Percentiles rank a stretch among this genome's conserved stretches.
These are phyloP conservation scores for Macrotyloma uniflorum DNA, from an alignment of 306 rosid species.

Conservation along the genomic window DNA sequence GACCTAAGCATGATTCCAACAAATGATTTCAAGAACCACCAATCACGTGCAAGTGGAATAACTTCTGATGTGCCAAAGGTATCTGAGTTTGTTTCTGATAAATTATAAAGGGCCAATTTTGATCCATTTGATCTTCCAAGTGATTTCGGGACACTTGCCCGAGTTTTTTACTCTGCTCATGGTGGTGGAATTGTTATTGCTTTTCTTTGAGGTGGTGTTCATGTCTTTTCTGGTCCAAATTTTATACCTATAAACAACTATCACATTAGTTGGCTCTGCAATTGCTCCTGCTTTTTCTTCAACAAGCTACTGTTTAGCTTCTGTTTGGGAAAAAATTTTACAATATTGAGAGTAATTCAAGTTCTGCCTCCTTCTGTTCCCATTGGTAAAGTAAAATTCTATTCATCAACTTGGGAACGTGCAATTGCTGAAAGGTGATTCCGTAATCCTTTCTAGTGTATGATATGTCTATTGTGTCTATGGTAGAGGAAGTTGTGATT, in stretches of 20 bases:
- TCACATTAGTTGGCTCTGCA: constrained; percentile 98
- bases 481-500: no score
- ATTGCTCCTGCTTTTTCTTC: constrained; percentile 99
- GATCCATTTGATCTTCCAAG: constrained; percentile 99
- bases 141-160: constrained; percentile 95
- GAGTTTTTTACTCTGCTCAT: constrained; percentile 94
- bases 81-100: constrained; percentile 58
- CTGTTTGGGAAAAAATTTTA: constrained; percentile 90
- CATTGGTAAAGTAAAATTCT: constrained; percentile 70
- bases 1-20: constrained; percentile 87
- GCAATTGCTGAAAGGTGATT: constrained; percentile 96
- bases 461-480: no score
- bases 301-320: constrained; percentile 97
- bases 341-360: constrained; percentile 79
- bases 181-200: constrained; percentile 99
- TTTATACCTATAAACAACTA: constrained; percentile 85
- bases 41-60: constrained; percentile 56
- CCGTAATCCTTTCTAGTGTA: no score
- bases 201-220: constrained; percentile 97
- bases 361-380: constrained; percentile 96
- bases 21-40: constrained; percentile 82
- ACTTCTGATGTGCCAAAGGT: constrained; percentile 58
- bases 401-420: constrained; percentile 91
- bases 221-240: constrained; percentile 92
- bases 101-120: constrained; percentile 70